These are phyloP conservation scores for Spergularia bocconei DNA, from an alignment of 148 eudicot species.

Conservation along the genomic window DNA sequence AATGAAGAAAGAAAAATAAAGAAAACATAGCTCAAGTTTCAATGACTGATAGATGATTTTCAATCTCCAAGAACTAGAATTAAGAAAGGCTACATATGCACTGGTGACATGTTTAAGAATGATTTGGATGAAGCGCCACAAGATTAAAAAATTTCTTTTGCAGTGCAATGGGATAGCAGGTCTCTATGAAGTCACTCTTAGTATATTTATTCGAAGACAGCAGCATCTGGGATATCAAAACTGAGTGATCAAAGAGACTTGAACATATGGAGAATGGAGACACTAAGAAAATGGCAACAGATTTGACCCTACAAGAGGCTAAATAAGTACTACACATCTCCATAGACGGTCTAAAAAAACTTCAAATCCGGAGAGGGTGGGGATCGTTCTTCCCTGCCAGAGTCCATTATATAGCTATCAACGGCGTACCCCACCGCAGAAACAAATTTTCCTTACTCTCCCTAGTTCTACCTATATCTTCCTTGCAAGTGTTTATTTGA, in stretches of 20 bases:
- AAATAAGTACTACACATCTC: no score
- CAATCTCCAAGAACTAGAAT: not conserved
- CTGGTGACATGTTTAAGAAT: not conserved
- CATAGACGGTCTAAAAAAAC: no score
- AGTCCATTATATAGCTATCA: not conserved
- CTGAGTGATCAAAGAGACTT: no score
- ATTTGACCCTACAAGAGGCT: no score
- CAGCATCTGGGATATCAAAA: no score
- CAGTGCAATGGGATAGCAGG: no score
- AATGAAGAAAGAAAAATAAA: not conserved
- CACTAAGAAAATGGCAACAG: no score
- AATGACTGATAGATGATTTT: not conserved
- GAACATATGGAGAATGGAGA: no score
- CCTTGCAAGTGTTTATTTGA: not conserved
- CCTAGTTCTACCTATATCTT: not conserved
- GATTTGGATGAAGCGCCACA: not conserved
- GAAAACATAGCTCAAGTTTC: not conserved
- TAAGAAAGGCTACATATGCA: not conserved
- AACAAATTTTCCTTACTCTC: not conserved
- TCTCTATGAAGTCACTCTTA: no score
- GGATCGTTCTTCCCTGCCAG: not conserved
- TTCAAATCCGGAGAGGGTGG: not conserved
- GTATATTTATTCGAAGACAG: no score
- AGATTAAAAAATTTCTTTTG: no score
- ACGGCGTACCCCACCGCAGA: not conserved